Evolutionary conservation across 805 yeast genomes (phyloP), one percentile per base, ranked within the genome.

Genomic region (Brettanomyces bruxellensis): DNA sequence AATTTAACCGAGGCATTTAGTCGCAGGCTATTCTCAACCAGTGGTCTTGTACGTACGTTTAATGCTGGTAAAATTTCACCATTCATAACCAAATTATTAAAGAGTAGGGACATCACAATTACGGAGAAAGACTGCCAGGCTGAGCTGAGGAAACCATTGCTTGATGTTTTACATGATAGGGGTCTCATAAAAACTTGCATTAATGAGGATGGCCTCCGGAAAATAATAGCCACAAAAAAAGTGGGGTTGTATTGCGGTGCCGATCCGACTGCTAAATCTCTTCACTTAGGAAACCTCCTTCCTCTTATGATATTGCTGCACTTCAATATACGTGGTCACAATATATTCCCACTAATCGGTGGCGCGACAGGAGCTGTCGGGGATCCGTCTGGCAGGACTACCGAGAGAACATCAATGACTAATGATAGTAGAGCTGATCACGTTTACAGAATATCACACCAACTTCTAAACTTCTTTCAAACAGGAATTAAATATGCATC

Each of bases 301-400:
- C 99, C 99, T 0, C 65, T 93, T 51, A 78, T 93, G 82, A 78
- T 87, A 1, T 66, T 91, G 40, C 67, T 93, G 40, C 96, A 93
- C 63, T 89, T 89, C 62, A 79, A 79, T 51, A 65, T 89, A 32
- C 69, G 93, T 34, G 99, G 99, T 2, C 96, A 89, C 60, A 75
- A 77, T 49, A 78, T 88, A n/a, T 78, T 82, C 5, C 88, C 91
- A 0, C 63, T 91, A 5, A 89, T 93, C 14, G 96, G 96, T 18
- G 95, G 95, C 24, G 99, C 98, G 5, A 93, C 99, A 0, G 98
- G 96, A 7, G 75, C 77, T 11, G 95, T 93, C 2, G 99, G 99
- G 6, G 99, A 93, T 62, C 99, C 99, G 6, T 86, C 96, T 45
- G 99, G 98, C 0, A 72, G 96, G 54, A 68, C 74, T 0, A 78